A percentile compares a stretch with the other conserved stretches of the same genome.
These are phyloP conservation scores for Xylaria multiplex DNA, from an alignment of 2,329 filamentous ascomycete species.

Conservation along the genomic window DNA sequence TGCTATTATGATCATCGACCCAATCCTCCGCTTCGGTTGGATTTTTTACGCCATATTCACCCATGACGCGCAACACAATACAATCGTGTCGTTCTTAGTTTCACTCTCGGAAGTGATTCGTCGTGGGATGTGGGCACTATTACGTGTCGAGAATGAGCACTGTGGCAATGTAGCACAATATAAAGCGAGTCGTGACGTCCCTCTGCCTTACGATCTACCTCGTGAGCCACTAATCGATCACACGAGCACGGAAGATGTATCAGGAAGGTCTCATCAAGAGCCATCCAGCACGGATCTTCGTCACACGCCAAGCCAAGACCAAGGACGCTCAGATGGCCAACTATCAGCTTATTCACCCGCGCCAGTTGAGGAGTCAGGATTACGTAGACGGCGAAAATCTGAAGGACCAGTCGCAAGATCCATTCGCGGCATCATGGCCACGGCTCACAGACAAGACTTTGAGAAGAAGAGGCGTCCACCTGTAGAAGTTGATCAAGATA, in stretches of 20 bases:
- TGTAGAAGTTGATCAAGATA: slow-evolving; percentile 48
- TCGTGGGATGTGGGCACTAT: slow-evolving; percentile 88
- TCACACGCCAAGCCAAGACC: slow-evolving; percentile 37
- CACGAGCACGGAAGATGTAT: slow-evolving; percentile 51
- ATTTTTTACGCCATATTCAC: slow-evolving; percentile 91
- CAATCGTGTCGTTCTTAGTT: slow-evolving; percentile 81
- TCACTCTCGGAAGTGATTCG: slow-evolving; percentile 82
- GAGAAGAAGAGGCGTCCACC: slow-evolving; percentile 75
- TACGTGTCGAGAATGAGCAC: slow-evolving; percentile 98
- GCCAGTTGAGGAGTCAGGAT: slow-evolving; percentile 38
- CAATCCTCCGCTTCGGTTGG: slow-evolving; percentile 91
- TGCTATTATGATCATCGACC: slow-evolving; percentile 81
- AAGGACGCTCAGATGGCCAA: slow-evolving; percentile 21
- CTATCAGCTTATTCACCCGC: slow-evolving; percentile 34
- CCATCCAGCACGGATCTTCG: slow-evolving; percentile 35
- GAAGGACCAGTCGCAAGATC: slow-evolving; percentile 48
- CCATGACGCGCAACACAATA: slow-evolving; percentile 82
- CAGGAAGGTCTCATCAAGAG: slow-evolving; percentile 20
- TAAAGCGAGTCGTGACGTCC: slow-evolving; percentile 88
- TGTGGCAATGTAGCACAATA: slow-evolving; percentile 91
- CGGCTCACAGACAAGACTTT: slow-evolving; percentile 91
- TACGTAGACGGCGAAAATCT: slow-evolving; percentile 40
- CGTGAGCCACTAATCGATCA: slow-evolving; percentile 57
- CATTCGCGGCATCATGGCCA: slow-evolving; percentile 74
- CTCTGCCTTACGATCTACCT: slow-evolving; percentile 77